Evolutionary conservation across 371 early-diverging fungal species (phyloP).

Genomic region (Entomophthora muscae): DNA sequence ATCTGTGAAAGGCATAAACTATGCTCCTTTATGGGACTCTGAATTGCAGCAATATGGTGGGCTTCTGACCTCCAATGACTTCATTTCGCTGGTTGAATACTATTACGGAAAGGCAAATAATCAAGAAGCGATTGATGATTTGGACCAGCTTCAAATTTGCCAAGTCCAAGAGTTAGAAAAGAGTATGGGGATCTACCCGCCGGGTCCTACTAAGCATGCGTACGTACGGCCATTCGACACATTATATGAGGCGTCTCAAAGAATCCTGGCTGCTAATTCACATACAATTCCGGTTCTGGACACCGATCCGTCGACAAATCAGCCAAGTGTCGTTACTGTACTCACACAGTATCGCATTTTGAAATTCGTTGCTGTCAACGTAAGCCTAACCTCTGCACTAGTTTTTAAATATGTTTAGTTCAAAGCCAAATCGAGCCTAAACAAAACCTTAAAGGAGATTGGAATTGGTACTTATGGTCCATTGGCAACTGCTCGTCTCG

Average conservation of each 20-base stretch:
- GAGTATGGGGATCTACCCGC: constrained; percentile 31
- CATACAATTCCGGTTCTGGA: constrained; percentile 82
- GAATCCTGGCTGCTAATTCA: constrained; percentile 53
- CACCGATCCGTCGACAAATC: constrained; percentile 42
- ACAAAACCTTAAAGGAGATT: constrained; percentile 46
- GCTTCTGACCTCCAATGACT: constrained; percentile 83
- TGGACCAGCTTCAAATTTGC: constrained; percentile 62
- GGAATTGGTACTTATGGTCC: constrained; percentile 73
- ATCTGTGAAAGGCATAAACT: constrained; percentile 85
- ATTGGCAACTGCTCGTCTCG: constrained; percentile 53
- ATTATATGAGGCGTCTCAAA: constrained; percentile 59
- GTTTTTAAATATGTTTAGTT: constrained; percentile 23
- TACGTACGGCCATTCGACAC: constrained; percentile 46
- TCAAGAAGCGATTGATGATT: constrained; percentile 60
- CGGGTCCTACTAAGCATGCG: constrained; percentile 36
- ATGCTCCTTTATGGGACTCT: constrained; percentile 85
- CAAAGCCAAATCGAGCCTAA: constrained; percentile 37
- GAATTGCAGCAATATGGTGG: constrained; percentile 61
- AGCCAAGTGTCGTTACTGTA: constrained; percentile 78
- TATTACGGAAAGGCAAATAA: constrained; percentile 66
- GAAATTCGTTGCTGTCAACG: constrained; percentile 75
- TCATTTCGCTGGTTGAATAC: constrained; percentile 80
- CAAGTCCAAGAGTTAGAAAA: constrained; percentile 39
- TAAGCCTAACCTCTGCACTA: constrained; percentile 18
- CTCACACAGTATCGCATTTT: constrained; percentile 81